phyloP scores from a whole-genome alignment of 2,329 filamentous ascomycete species.

The Gliomastix tumulicola region DNA sequence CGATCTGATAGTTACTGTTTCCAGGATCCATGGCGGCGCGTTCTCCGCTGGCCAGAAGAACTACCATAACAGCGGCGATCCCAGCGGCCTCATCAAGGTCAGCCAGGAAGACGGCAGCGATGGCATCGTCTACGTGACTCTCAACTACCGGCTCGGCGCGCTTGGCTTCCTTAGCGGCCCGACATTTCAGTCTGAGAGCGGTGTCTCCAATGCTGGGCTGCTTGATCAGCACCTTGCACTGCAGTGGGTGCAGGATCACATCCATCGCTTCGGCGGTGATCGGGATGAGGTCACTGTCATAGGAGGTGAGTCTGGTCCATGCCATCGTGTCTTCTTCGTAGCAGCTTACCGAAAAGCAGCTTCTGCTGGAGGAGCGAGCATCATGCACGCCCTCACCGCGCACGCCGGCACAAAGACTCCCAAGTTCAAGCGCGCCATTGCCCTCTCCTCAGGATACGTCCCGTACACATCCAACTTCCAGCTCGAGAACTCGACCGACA shows the following conservation, averaged over 20 bases:
- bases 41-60: not conserved
- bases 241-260: conserved; percentile 45
- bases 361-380: too few relatives aligned
- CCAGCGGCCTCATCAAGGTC: not conserved
- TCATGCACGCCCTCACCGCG: too few relatives aligned
- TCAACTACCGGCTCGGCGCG: conserved; percentile 32
- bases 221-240: conserved; percentile 45
- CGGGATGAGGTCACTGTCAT: conserved; percentile 45
- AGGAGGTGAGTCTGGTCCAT: too few relatives aligned
- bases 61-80: not conserved
- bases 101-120: conserved; percentile 18
- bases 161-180: conserved; percentile 36
- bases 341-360: too few relatives aligned
- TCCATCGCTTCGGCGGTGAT: conserved; percentile 46
- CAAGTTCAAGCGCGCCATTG: too few relatives aligned
- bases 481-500: too few relatives aligned
- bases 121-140: conserved; percentile 33
- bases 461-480: too few relatives aligned
- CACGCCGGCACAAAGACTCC: too few relatives aligned
- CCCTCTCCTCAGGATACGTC: too few relatives aligned
- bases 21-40: not conserved
- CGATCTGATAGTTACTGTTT: not conserved
- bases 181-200: conserved; percentile 20
- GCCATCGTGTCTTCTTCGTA: too few relatives aligned
- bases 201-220: conserved; percentile 42